Percentiles rank a stretch among this genome's conserved stretches.
Conservation (phyloP, 2,329 filamentous ascomycete species). For the Cercospora sp. region DNA sequence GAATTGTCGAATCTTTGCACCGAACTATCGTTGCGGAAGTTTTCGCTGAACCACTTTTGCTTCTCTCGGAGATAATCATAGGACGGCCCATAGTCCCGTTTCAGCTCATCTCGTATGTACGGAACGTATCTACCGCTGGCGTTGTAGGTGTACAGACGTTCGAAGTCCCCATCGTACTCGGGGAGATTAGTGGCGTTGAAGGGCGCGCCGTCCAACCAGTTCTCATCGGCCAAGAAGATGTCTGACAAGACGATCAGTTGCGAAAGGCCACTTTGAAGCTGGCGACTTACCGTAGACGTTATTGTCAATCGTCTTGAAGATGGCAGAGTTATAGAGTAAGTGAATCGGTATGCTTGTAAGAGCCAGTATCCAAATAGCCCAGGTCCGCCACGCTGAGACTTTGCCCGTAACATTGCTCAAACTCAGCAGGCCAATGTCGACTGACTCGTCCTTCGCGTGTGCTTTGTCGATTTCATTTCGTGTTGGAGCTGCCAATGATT, state of each 20-base stretch:
- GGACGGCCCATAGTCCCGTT: neutral
- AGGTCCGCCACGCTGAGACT: conserved; percentile 25
- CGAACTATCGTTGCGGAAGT: neutral
- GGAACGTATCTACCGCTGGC: neutral
- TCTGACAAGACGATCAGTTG: neutral
- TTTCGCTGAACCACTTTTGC: neutral
- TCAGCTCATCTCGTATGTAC: neutral
- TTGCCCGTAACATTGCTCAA: conserved; percentile 40
- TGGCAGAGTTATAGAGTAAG: conserved; percentile 40
- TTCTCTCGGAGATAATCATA: neutral
- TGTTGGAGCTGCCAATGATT: conserved; percentile 53
- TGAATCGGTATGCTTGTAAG: conserved; percentile 42
- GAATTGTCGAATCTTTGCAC: neutral
- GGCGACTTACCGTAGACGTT: conserved; percentile 24
- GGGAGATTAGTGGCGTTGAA: neutral
- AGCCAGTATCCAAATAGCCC: conserved; percentile 32
- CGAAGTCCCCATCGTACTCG: neutral
- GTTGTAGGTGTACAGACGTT: neutral
- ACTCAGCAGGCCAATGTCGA: conserved; percentile 51
- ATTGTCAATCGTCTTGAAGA: conserved; percentile 32
- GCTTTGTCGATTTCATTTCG: conserved; percentile 52
- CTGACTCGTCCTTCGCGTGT: conserved; percentile 45
- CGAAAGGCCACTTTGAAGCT: no score
- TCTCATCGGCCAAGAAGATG: neutral
- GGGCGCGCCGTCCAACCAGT: neutral